A percentile compares a stretch with the other conserved stretches of the same genome.
Conservation (phyloP, 2,329 filamentous ascomycete genomes). For the Colletotrichum phormii region DNA sequence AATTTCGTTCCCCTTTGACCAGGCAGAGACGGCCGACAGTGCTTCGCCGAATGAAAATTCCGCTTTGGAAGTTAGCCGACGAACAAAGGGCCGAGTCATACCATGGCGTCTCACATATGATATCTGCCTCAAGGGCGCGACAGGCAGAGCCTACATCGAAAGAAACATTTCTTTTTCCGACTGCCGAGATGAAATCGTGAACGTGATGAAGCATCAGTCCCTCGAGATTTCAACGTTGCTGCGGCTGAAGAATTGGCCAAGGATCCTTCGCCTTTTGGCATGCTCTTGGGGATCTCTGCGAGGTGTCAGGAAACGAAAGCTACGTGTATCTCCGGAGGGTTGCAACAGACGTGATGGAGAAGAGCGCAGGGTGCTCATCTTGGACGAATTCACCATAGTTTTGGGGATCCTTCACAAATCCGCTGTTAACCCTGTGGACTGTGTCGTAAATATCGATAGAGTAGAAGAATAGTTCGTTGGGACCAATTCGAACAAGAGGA, state of each 20-base stretch:
- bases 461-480: constrained; percentile 43
- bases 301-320: constrained; percentile 22
- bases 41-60: constrained; percentile 43
- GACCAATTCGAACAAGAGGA: constrained; percentile 39
- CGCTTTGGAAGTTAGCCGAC: constrained; percentile 33
- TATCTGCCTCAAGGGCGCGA: constrained; percentile 17
- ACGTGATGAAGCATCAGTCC: constrained; percentile 41
- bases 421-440: constrained; percentile 41
- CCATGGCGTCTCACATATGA: constrained; percentile 2
- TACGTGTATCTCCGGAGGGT: neutral
- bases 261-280: constrained; percentile 43
- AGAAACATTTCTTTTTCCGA: neutral
- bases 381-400: constrained; percentile 45
- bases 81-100: neutral
- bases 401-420: constrained; percentile 42
- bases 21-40: constrained; percentile 39
- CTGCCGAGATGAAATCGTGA: constrained; percentile 30
- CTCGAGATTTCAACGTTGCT: constrained; percentile 43
- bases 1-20: constrained; percentile 39
- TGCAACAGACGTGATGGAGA: constrained; percentile 41
- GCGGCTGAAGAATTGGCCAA: constrained; percentile 44
- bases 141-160: constrained; percentile 13
- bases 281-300: constrained; percentile 42
- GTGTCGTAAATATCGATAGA: constrained; percentile 42
- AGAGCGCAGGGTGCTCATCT: constrained; percentile 43